Evolutionary conservation across 257 asterid genomes (phyloP).

Genomic region (Lithospermum erythrorhizon): DNA sequence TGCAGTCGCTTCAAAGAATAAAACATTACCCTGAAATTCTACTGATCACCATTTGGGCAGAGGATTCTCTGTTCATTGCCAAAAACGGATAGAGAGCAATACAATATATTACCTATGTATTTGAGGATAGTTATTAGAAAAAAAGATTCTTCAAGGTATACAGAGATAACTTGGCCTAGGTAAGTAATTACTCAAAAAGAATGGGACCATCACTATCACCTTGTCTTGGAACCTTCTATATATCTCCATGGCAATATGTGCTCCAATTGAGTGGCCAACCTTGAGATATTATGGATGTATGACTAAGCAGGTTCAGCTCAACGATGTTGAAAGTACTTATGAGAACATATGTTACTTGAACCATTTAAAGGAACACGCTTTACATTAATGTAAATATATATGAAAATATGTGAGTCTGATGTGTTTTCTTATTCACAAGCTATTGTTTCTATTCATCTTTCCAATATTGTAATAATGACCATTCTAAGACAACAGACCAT

Average conservation of each 20-base stretch:
- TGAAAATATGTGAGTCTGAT: background rate
- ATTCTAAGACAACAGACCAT: too few relatives aligned
- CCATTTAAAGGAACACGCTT: background rate
- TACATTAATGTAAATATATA: background rate
- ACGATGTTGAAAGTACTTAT: background rate
- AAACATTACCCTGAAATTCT: constrained; percentile 39
- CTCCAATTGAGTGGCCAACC: constrained; percentile 95
- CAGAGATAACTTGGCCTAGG: background rate
- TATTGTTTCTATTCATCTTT: background rate
- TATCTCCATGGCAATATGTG: constrained; percentile 62
- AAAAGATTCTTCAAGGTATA: constrained; percentile 6
- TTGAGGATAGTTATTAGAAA: constrained; percentile 5
- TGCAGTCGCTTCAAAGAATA: constrained; percentile 16
- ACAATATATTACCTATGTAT: constrained; percentile 49
- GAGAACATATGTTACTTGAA: background rate
- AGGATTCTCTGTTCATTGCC: constrained; percentile 53
- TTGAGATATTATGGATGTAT: constrained; percentile 26
- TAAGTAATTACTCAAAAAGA: background rate
- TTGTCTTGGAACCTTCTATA: constrained; percentile 49
- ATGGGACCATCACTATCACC: constrained; percentile 31
- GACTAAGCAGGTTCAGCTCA: constrained; percentile 1
- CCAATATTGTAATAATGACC: background rate
- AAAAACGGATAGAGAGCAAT: constrained; percentile 73
- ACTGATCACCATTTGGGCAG: constrained; percentile 49
- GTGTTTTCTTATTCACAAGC: background rate